Conservation (phyloP, 208 protist species). For the Borovskyia barvae region DNA sequence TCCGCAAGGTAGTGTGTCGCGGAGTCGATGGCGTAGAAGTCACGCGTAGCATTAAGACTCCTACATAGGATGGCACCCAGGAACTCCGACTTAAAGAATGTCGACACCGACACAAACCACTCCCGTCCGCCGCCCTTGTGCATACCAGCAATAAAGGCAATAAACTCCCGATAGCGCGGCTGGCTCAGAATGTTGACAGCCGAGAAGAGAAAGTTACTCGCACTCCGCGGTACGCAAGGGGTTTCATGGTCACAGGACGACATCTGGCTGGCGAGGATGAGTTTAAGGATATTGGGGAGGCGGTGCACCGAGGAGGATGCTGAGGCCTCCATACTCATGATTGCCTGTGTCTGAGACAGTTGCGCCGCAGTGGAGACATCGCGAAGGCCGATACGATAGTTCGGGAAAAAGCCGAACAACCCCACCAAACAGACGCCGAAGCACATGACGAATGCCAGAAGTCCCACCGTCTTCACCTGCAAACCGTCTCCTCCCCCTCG, state of each 20-base stretch:
- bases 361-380: slow-evolving; percentile 21
- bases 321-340: slow-evolving; percentile 9
- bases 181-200: slow-evolving; percentile 25
- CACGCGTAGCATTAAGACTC: background rate
- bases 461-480: slow-evolving; percentile 9
- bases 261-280: slow-evolving; percentile 1
- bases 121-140: background rate
- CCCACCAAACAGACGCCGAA: slow-evolving; percentile 35
- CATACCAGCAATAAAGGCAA: slow-evolving; percentile 15
- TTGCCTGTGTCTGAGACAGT: slow-evolving; percentile 24
- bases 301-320: slow-evolving; percentile 2
- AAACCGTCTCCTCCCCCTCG: too few species aligned
- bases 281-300: slow-evolving; percentile 13
- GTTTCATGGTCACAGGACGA: background rate
- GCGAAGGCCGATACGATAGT: slow-evolving; percentile 24
- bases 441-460: slow-evolving; percentile 30
- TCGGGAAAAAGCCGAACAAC: slow-evolving; percentile 26
- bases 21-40: slow-evolving; percentile 1
- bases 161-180: slow-evolving; percentile 16
- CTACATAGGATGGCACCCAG: background rate
- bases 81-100: background rate
- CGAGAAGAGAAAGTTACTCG: slow-evolving; percentile 13
- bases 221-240: background rate
- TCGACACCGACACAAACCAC: background rate
- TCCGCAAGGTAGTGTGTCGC: background rate